Percentiles rank a stretch among this genome's conserved stretches.
Evolutionary conservation across 345 rosid genomes (phyloP).

Genomic region (Rhodomyrtus tomentosa): DNA sequence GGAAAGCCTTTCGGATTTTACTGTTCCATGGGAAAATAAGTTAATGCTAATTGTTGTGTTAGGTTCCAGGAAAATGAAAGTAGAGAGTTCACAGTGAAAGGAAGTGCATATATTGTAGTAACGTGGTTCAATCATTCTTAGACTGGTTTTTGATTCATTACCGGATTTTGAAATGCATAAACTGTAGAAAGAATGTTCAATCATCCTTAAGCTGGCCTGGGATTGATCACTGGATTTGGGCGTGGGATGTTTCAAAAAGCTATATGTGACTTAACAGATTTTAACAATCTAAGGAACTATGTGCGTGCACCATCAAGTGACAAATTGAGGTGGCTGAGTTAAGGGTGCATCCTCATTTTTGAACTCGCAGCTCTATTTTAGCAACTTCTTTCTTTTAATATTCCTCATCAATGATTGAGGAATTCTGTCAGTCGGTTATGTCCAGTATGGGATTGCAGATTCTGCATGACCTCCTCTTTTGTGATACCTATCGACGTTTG

Average conservation of each 20-base stretch:
- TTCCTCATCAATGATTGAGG: not conserved
- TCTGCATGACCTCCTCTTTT: not conserved
- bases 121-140: not conserved
- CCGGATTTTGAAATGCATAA: not conserved
- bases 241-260: not conserved
- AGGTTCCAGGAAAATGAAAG: not conserved
- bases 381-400: not conserved
- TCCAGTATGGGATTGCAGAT: not conserved
- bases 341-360: not conserved
- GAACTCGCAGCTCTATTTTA: not conserved
- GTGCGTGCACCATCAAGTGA: not conserved
- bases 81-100: not conserved
- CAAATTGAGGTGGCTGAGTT: not conserved
- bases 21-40: not conserved
- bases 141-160: not conserved
- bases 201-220: no score
- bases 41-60: not conserved
- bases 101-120: not conserved
- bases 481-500: not conserved
- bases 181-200: no score
- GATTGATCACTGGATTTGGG: not conserved
- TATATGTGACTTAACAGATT: fast-evolving
- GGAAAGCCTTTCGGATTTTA: not conserved
- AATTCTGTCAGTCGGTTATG: not conserved
- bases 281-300: not conserved